Percentiles rank a stretch among this genome's conserved stretches.
Conservation (phyloP, 1,284 basidiomycete genomes). For the Tilletiaria anomala region DNA sequence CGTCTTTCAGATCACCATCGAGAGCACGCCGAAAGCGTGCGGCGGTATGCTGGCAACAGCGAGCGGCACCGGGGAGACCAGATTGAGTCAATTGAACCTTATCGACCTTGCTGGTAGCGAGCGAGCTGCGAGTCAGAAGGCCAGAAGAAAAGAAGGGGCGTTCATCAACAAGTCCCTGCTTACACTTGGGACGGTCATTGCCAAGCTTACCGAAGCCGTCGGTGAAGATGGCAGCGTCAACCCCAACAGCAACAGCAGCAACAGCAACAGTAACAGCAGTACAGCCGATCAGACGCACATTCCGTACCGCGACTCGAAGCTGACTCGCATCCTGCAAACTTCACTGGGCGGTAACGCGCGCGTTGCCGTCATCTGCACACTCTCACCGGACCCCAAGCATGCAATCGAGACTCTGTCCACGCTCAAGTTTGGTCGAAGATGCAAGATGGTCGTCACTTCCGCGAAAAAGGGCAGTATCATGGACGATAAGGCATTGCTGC, state of each 20-base stretch:
- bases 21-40: conserved; percentile 12
- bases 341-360: conserved; percentile 48
- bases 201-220: conserved; percentile 43
- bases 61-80: conserved; percentile 13
- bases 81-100: conserved; percentile 42
- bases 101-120: conserved; percentile 50
- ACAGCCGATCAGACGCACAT: conserved; percentile 38
- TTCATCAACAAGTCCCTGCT: conserved; percentile 41
- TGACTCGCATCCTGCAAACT: conserved; percentile 47
- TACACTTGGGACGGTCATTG: conserved; percentile 47
- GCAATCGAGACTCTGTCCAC: conserved; percentile 47
- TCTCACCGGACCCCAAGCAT: conserved; percentile 43
- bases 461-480: conserved; percentile 45
- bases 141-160: conserved; percentile 45
- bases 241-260: conserved; percentile 6
- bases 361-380: conserved; percentile 49
- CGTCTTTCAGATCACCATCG: conserved; percentile 46
- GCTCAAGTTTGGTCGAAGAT: conserved; percentile 48
- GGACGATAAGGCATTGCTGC: conserved; percentile 33
- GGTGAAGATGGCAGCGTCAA: conserved; percentile 22
- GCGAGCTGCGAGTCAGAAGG: conserved; percentile 45
- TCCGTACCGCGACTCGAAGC: conserved; percentile 48
- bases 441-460: conserved; percentile 47
- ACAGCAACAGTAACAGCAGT: not conserved
- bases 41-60: too few relatives aligned